Percentiles rank a stretch among this genome's conserved stretches.
Evolutionary conservation across 352 stramenopile species (phyloP).

Genomic region (Phytophthora constricta): DNA sequence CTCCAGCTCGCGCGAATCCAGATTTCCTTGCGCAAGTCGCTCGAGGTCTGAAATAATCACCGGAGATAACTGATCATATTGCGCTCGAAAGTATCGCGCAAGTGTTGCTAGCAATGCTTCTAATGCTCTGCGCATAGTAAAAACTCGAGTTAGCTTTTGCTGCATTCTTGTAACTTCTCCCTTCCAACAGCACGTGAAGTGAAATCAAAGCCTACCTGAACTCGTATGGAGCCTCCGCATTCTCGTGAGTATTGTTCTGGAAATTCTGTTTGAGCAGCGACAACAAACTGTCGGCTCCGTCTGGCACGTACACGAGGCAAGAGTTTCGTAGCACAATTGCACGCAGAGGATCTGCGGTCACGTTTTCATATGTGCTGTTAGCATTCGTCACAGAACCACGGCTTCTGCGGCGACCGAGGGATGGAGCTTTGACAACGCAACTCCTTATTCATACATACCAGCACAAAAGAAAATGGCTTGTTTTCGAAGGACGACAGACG

Average conservation of each 20-base stretch:
- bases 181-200: background rate
- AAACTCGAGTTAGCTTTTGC: background rate
- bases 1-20: slow-evolving; percentile 52
- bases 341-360: slow-evolving; percentile 52
- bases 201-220: slow-evolving; percentile 44
- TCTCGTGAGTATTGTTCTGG: slow-evolving; percentile 43
- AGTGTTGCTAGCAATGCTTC: slow-evolving; percentile 56
- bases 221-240: slow-evolving; percentile 55
- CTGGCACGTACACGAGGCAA: slow-evolving; percentile 52
- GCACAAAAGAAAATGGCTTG: slow-evolving; percentile 73
- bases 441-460: slow-evolving; percentile 32
- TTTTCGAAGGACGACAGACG: slow-evolving; percentile 65
- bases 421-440: too few species aligned
- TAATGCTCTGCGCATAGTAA: slow-evolving; percentile 17
- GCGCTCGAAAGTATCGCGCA: slow-evolving; percentile 42
- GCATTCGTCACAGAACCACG: background rate
- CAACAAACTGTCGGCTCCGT: slow-evolving; percentile 54
- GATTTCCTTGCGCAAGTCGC: slow-evolving; percentile 43
- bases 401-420: too few species aligned
- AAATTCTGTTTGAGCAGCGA: slow-evolving; percentile 65
- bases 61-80: slow-evolving; percentile 49
- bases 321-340: slow-evolving; percentile 59
- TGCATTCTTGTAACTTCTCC: background rate
- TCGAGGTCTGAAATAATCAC: slow-evolving; percentile 50
- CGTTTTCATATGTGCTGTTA: background rate